These are phyloP conservation scores for Blakeslea trispora DNA, from an alignment of 371 early-diverging fungal species.

Conservation along the genomic window DNA sequence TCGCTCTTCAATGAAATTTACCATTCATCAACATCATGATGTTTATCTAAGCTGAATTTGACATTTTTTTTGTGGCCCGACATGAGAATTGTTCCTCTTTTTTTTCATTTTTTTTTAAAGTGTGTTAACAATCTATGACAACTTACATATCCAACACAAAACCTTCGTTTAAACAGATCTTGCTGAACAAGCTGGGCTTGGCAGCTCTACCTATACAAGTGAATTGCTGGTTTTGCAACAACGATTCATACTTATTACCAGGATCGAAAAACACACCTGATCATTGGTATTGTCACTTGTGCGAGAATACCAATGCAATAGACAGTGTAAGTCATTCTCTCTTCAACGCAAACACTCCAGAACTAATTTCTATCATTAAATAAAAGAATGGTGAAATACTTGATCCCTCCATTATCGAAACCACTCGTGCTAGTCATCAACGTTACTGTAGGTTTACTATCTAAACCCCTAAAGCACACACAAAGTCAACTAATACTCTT, in stretches of 20 bases:
- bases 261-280: conserved; percentile 2
- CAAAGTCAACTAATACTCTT: no score
- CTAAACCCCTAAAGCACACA: not conserved
- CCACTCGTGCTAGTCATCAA: not conserved
- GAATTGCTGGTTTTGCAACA: conserved; percentile 17
- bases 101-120: not conserved
- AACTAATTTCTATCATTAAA: not conserved
- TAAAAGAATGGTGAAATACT: conserved; percentile 6
- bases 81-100: not conserved
- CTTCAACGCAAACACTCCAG: not conserved
- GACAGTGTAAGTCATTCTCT: not conserved
- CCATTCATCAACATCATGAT: no score
- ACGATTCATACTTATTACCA: conserved; percentile 9
- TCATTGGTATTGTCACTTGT: conserved; percentile 8
- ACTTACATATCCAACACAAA: not conserved
- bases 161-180: not conserved
- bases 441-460: no score
- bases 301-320: conserved; percentile 7
- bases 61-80: no score
- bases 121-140: not conserved
- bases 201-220: conserved; percentile 3
- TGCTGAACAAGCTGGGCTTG: not conserved
- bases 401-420: not conserved
- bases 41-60: no score
- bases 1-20: no score